Evolutionary conservation across 1,284 basidiomycete genomes (phyloP), one percentile per base, ranked within the genome.

Genomic region (Tetrapyrgos nigripes): DNA sequence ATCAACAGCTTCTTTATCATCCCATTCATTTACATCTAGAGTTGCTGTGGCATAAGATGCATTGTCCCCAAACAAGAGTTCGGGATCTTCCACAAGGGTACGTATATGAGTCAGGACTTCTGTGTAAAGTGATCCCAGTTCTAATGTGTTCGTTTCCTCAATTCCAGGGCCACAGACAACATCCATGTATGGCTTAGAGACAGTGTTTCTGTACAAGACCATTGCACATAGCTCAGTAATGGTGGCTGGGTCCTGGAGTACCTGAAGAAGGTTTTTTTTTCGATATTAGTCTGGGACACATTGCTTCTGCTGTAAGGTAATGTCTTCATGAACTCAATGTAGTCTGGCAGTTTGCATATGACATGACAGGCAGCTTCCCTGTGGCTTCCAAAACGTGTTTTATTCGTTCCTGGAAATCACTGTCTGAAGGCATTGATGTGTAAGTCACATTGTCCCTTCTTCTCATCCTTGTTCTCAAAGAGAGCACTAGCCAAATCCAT

Each of bases 131-230:
- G 31, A 35, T 4, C 50, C 33, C 13, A 67, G 60, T 29, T 54
- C 52, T 4, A 54, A 26, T 4, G 52, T 43, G 37, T 54, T 54
- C n/a, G 27, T 26, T 6, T 37, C 33, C 14, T 9, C 31, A 6
- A 23, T 44, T n/a, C 47, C n/a, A n/a, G n/a, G n/a, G n/a, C n/a
- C n/a, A n/a, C n/a, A n/a, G n/a, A n/a, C n/a, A n/a, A n/a, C n/a
- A n/a, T n/a, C n/a, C 47, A 65, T 62, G 45, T 70, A 67, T 3
- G 63, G 66, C 29, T 58, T 44, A 3, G 59, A 62, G 56, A 71
- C 54, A 10, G 57, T 23, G 31, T 67, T 64, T 2, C 53, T 58
- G 58, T 70, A 68, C 3, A n/a, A n/a, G n/a, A n/a, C n/a, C n/a
- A n/a, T n/a, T n/a, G n/a, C n/a, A n/a, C n/a, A n/a, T n/a, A n/a